phyloP scores from a whole-genome alignment of 108 stramenopile genomes.

The Pseudonitzschia delicatissima region DNA sequence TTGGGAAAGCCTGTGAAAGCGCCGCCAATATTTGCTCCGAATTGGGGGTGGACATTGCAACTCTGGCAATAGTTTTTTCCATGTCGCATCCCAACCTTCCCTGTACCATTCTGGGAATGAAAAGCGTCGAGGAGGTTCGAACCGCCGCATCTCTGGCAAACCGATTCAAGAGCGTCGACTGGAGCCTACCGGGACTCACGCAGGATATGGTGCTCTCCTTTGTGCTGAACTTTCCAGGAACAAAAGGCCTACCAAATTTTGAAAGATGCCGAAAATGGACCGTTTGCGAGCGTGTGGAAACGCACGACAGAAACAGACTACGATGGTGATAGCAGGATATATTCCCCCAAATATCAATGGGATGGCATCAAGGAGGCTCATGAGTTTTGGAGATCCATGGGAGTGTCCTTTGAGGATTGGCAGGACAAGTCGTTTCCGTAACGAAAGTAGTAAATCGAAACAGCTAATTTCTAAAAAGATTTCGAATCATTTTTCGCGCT shows the following conservation, averaged over 20 bases:
- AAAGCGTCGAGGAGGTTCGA: slow-evolving; percentile 59
- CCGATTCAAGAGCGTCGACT: slow-evolving; percentile 40
- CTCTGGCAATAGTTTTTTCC: slow-evolving; percentile 62
- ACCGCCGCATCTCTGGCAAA: slow-evolving; percentile 44
- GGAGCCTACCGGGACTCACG: slow-evolving; percentile 4
- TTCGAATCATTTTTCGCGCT: too few species aligned
- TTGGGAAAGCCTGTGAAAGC: slow-evolving; percentile 62
- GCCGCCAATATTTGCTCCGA: slow-evolving; percentile 51
- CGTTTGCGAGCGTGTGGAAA: slow-evolving; percentile 62
- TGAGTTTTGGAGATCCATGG: slow-evolving; percentile 48
- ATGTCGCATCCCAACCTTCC: slow-evolving; percentile 55
- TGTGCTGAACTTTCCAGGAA: slow-evolving; percentile 46
- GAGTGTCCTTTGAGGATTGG: slow-evolving; percentile 3
- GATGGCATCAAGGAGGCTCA: slow-evolving; percentile 56
- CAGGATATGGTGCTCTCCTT: slow-evolving; percentile 30
- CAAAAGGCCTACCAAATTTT: slow-evolving; percentile 27
- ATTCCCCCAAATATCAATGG: slow-evolving; percentile 47
- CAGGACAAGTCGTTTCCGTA: neutral
- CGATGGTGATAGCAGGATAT: neutral
- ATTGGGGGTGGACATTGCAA: slow-evolving; percentile 49
- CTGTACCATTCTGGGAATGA: slow-evolving; percentile 83
- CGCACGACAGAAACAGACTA: slow-evolving; percentile 1
- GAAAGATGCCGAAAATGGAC: slow-evolving; percentile 48
- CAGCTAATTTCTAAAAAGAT: too few species aligned
- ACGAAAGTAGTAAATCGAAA: too few species aligned